Evolutionary conservation across 345 rosid species (phyloP).

Genomic region (Eucalyptus curtisii): DNA sequence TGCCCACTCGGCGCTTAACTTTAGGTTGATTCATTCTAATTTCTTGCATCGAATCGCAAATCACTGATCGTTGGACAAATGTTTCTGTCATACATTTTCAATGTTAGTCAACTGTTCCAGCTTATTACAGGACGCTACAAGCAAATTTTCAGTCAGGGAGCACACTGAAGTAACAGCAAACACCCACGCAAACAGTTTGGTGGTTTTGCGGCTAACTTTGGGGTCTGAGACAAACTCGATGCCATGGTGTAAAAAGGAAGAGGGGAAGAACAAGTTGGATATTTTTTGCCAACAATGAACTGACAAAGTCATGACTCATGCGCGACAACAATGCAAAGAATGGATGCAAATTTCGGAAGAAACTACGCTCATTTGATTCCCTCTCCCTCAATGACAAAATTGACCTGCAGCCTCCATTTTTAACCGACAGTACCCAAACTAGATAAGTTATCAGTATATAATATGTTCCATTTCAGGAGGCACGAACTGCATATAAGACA

Average conservation of each 20-base stretch:
- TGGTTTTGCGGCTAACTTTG: neutral
- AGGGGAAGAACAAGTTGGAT: neutral
- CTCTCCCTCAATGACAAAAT: neutral
- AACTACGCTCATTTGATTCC: neutral
- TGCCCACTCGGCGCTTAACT: conserved; percentile 77
- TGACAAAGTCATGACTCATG: neutral
- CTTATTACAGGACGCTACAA: neutral
- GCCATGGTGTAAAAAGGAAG: neutral
- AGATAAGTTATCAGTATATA: neutral
- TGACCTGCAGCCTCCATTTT: neutral
- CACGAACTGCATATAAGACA: neutral
- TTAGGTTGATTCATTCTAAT: conserved; percentile 35
- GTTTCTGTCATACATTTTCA: neutral
- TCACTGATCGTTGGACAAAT: neutral
- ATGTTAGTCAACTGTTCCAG: neutral
- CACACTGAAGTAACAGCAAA: neutral
- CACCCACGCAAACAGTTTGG: neutral
- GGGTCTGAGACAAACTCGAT: neutral
- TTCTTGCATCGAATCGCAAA: neutral
- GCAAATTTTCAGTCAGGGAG: neutral
- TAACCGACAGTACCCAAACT: neutral
- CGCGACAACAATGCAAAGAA: neutral
- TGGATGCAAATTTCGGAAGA: neutral
- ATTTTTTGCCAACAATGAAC: neutral
- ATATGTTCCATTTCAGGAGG: neutral